phyloP scores from a whole-genome alignment of 495 filamentous ascomycete species.

The Hypoxylon perforatum region DNA sequence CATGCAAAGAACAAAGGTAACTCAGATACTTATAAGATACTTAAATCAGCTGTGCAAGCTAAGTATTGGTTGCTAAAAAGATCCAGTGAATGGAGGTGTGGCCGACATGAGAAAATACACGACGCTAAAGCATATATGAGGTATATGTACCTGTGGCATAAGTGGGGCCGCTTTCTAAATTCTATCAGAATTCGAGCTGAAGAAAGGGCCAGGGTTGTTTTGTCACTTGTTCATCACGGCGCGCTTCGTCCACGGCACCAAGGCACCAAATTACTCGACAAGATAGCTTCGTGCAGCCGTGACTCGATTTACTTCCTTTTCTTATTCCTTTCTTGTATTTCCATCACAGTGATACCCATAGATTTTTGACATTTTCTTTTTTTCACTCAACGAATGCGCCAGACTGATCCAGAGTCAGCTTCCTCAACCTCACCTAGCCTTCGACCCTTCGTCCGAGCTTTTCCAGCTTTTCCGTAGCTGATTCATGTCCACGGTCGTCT shows the following conservation, averaged over 20 bases:
- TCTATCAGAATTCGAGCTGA: background rate
- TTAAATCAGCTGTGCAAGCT: background rate
- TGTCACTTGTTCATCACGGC: constrained; percentile 13
- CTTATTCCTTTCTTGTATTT: constrained; percentile 33
- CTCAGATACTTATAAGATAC: background rate
- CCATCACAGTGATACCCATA: constrained; percentile 31
- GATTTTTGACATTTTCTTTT: constrained; percentile 15
- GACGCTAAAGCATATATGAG: too few relatives aligned
- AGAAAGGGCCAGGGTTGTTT: constrained; percentile 3
- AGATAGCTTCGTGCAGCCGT: constrained; percentile 14
- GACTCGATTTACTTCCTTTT: constrained; percentile 6
- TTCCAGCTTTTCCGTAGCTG: too few relatives aligned
- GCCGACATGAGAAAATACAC: too few relatives aligned
- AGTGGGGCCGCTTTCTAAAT: background rate
- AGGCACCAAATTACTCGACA: background rate
- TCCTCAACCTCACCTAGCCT: constrained; percentile 1
- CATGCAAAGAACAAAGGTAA: background rate
- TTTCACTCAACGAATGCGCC: constrained; percentile 8
- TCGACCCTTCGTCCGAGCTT: background rate
- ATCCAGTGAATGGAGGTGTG: too few relatives aligned
- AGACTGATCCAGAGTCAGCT: constrained; percentile 14
- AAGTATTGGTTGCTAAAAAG: too few relatives aligned
- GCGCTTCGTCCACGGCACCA: constrained; percentile 25
- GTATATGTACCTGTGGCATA: background rate
- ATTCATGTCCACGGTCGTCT: background rate